phyloP scores from a whole-genome alignment of 2,329 filamentous ascomycete species.

The Sclerotinia sclerotiorum region DNA sequence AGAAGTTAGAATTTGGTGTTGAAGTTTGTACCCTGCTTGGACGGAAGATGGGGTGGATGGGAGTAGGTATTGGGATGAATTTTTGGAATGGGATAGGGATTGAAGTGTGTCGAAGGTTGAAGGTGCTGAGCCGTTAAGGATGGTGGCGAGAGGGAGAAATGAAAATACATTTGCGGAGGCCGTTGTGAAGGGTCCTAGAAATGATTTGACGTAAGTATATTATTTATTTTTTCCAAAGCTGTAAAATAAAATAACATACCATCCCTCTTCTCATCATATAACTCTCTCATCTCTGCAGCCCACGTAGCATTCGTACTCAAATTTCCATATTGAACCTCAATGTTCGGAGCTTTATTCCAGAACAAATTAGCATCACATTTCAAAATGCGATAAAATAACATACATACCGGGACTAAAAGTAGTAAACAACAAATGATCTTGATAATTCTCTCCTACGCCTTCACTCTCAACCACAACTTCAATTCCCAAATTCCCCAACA shows the following conservation, averaged over 20 bases:
- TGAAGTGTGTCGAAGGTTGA: neutral
- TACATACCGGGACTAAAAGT: neutral
- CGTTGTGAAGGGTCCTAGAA: slow-evolving; percentile 20
- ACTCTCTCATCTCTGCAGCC: slow-evolving; percentile 15
- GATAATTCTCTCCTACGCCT: slow-evolving; percentile 53
- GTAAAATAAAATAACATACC: neutral
- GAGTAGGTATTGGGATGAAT: slow-evolving; percentile 19
- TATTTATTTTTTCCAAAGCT: accelerated
- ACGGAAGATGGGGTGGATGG: slow-evolving; percentile 6
- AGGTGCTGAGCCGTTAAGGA: neutral
- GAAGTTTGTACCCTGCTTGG: neutral
- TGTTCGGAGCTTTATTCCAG: neutral
- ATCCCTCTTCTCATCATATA: slow-evolving; percentile 20
- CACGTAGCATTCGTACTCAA: slow-evolving; percentile 21
- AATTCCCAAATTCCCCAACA: slow-evolving; percentile 48
- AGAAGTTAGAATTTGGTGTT: slow-evolving; percentile 3
- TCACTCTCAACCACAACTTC: slow-evolving; percentile 45
- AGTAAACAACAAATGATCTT: slow-evolving; percentile 42
- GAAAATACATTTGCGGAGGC: slow-evolving; percentile 4
- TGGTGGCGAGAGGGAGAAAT: slow-evolving; percentile 15
- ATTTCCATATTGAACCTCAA: slow-evolving; percentile 14
- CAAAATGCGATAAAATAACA: neutral
- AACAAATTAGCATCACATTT: neutral
- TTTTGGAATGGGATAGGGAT: neutral
- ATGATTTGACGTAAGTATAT: neutral